Evolutionary conservation across 768 basidiomycete genomes (phyloP).

Genomic region (Boletus pseudo-olivaceus): DNA sequence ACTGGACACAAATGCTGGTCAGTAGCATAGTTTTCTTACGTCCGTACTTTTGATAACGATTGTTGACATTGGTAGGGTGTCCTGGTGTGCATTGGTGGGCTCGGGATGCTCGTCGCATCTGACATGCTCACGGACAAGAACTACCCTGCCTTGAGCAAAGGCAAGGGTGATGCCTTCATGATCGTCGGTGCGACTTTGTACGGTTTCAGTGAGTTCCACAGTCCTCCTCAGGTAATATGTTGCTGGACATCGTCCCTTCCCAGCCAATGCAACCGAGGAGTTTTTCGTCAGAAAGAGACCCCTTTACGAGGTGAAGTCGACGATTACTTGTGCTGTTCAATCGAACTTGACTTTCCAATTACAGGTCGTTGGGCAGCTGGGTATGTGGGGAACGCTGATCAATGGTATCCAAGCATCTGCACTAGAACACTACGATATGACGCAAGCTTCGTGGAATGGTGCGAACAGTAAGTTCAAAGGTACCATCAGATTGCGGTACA

Average conservation of each 20-base stretch:
- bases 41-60: neutral
- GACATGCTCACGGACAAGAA: slow-evolving; percentile 78
- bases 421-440: slow-evolving; percentile 69
- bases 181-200: slow-evolving; percentile 82
- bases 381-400: slow-evolving; percentile 80
- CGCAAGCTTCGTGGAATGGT: slow-evolving; percentile 66
- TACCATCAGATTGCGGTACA: slow-evolving; percentile 16
- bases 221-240: neutral
- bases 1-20: slow-evolving; percentile 80
- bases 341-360: neutral
- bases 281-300: slow-evolving; percentile 78
- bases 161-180: slow-evolving; percentile 85
- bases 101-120: slow-evolving; percentile 76
- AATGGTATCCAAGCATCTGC: slow-evolving; percentile 75
- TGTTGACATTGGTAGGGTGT: slow-evolving; percentile 49
- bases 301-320: slow-evolving; percentile 59
- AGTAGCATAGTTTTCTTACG: slow-evolving; percentile 16
- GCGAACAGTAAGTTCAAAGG: slow-evolving; percentile 55
- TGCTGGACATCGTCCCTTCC: neutral
- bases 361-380: slow-evolving; percentile 78
- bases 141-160: slow-evolving; percentile 59
- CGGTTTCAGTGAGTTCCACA: slow-evolving; percentile 65
- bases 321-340: neutral
- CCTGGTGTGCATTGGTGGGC: slow-evolving; percentile 66
- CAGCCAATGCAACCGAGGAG: slow-evolving; percentile 87